Base-by-base conservation (phyloP, 1,139 yeast genomes). In the Geotrichum phurueaensis region DNA sequence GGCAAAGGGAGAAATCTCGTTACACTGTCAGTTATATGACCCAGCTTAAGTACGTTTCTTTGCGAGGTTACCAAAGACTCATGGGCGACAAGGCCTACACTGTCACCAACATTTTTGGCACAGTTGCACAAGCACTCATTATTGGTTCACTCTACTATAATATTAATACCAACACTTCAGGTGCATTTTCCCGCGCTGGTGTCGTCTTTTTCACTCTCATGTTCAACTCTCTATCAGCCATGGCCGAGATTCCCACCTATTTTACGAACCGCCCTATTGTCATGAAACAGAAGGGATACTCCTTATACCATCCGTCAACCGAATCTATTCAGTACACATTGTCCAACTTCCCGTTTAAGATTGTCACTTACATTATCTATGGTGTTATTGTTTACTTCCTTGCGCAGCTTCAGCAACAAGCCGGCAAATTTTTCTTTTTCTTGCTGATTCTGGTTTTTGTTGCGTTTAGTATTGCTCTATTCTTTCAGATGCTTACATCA, bases 301-400 rank as follows among this genome's bases (percentile, higher is more conserved):
- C 87, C 3, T 78, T 85, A 72, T 85, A 85, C 67, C 84, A 84
- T 64, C 83, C 86, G 43, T 81, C 87, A 48, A 86, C 86, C n/a
- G 88, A 85, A 70, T 84, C 88, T 7, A 69, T 84, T 56, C 86
- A 85, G 62, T 79, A 80, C 59, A 77, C 84, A 65, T 70, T 84
- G 58, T 80, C 87, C 36, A 86, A 84, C 67, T 70, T 84, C 56
- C 89, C 89, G 3, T 74, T 79, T 29, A 84, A 84, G 68, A 62
- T 81, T 12, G 63, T 75, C 50, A 78, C 81, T 63, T 74, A 83
- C 56, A 64, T 80, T 49, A 67, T 75, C 33, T 79, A 84, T 68
- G 75, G 80, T 53, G 66, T 85, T 52, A 75, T 80, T 33, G 73
- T 83, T 53, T 85, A 84, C 70, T 85, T 84, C 75, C 76, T 85